phyloP scores from a whole-genome alignment of 2,329 filamentous ascomycete genomes.

The Penicillium sp. region DNA sequence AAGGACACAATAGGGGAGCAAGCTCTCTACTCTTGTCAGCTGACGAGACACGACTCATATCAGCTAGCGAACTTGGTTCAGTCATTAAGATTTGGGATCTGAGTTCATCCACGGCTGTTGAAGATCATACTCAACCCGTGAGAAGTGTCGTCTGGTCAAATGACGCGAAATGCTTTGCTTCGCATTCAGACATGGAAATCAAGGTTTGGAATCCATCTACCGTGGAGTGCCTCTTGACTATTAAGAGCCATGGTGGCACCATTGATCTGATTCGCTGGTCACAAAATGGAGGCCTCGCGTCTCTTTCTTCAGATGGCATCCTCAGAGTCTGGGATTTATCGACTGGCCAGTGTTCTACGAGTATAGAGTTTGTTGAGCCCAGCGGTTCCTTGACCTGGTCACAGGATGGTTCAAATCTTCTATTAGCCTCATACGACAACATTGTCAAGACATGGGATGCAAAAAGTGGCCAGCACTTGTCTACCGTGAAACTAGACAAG shows the following conservation, averaged over 20 bases:
- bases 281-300: background rate
- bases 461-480: background rate
- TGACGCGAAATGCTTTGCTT: background rate
- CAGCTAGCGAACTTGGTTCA: too few species aligned
- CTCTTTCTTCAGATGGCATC: background rate
- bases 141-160: background rate
- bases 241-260: background rate
- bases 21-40: conserved; percentile 2
- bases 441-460: background rate
- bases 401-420: background rate
- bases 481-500: background rate
- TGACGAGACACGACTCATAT: background rate
- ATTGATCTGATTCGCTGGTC: background rate
- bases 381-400: background rate
- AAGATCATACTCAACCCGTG: background rate
- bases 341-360: background rate
- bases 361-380: background rate
- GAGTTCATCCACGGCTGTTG: too few species aligned
- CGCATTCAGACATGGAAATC: background rate
- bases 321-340: background rate
- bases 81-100: background rate
- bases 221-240: background rate
- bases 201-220: background rate
- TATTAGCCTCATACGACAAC: background rate
- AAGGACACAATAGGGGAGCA: too few species aligned